Evolutionary conservation across 495 filamentous ascomycete genomes (phyloP).

Genomic region (Aspergillus avenaceus): DNA sequence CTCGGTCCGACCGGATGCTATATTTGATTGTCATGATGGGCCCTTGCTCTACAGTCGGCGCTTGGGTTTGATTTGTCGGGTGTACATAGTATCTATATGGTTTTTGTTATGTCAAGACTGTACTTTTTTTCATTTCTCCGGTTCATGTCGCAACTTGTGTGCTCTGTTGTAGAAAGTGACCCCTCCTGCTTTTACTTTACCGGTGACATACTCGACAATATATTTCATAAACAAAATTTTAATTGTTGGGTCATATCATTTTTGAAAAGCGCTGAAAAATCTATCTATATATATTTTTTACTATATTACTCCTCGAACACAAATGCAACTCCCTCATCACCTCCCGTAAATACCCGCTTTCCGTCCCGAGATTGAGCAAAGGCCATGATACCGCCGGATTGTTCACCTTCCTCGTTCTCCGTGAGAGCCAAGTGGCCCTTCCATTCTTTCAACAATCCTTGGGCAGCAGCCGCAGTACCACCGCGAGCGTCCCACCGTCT

Average conservation of each 20-base stretch:
- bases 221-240: too few species aligned
- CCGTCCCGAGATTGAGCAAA: conserved; percentile 76
- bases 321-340: conserved; percentile 74
- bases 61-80: conserved; percentile 36
- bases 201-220: too few species aligned
- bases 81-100: conserved; percentile 43
- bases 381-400: conserved; percentile 75
- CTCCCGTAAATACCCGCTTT: conserved; percentile 73
- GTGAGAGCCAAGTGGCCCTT: conserved; percentile 74
- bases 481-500: conserved; percentile 83
- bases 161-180: not conserved
- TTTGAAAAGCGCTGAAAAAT: not conserved
- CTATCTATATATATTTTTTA: conserved; percentile 7
- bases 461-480: conserved; percentile 59
- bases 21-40: conserved; percentile 9
- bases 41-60: conserved; percentile 24
- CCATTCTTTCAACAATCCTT: conserved; percentile 73
- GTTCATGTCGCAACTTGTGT: not conserved
- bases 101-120: conserved; percentile 26
- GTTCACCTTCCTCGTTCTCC: conserved; percentile 58
- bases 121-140: conserved; percentile 11
- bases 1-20: not conserved
- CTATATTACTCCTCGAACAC: conserved; percentile 55
- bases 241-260: too few species aligned
- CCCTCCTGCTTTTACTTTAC: not conserved